Evolutionary conservation across 2,329 filamentous ascomycete species (phyloP), one percentile per base, ranked within the genome.

Genomic region (Hypoxylon sp.): DNA sequence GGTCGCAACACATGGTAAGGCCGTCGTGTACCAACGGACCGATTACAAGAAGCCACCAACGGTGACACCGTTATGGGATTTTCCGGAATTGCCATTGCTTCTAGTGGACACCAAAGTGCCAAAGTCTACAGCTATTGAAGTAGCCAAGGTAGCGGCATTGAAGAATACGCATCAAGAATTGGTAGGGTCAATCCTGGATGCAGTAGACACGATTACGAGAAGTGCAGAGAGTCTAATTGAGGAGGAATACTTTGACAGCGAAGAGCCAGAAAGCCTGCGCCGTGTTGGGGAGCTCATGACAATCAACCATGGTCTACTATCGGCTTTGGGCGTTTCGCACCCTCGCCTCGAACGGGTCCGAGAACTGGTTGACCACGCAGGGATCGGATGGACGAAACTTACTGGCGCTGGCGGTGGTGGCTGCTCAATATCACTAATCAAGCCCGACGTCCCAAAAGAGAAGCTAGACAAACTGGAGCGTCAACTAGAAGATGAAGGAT

Each of bases 351-450:
- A 99, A 80, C 89, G 95, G 30, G 89, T 99, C 71, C 89, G 96
- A 67, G 95, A 97, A 79, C 83, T 99, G 24, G 91, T 97, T 50
- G 95, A 99, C 71, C 89, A 96, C 72, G 87, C 93, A 60, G 91
- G 91, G 40, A 91, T 97, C 59, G 96, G 96, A 28, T 99, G 94
- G 94, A 97, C 96, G 11, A 99, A 99, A 78, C 85, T 99, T 61
- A 99, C 96, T 0, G 96, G 96, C 32, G 96, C 96, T 1, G 96
- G 96, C 20, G 96, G 96, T 11, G 96, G 96, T 60, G 96, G 96
- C 2, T 98, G 96, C 78, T 95, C 94, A 2, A 98, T 99, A 71
- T 96, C 95, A 0, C 82, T 99, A 3, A 83, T 99, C 50, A 91
- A 90, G 69, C 91, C 92, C 0, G 87, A 87, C 28, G 82, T 86